Evolutionary conservation across 78 protist genomes (phyloP).

Genomic region (Mantamonas sphyraenae): DNA sequence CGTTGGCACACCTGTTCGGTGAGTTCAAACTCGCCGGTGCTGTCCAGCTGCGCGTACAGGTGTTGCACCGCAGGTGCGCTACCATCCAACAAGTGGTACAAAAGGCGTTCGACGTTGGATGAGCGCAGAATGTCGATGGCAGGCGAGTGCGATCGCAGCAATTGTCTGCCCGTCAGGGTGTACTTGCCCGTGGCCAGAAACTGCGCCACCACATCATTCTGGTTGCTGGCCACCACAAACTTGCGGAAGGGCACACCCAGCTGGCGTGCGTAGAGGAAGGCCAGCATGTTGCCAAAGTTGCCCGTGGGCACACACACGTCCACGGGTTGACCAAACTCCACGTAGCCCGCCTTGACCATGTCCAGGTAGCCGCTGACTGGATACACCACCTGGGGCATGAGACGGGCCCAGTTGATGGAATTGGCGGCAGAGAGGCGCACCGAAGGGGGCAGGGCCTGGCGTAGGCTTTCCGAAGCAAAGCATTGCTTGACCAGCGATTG

Average conservation of each 20-base stretch:
- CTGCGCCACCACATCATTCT: slow-evolving; percentile 30
- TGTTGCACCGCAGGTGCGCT: not conserved
- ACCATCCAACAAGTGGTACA: slow-evolving; percentile 10
- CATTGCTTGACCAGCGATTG: slow-evolving; percentile 10
- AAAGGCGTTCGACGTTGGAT: slow-evolving; percentile 22
- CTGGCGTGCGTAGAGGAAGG: slow-evolving; percentile 29
- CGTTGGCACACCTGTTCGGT: not conserved
- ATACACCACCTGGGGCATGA: slow-evolving; percentile 46
- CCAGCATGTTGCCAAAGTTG: slow-evolving; percentile 52
- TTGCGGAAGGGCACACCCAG: slow-evolving; percentile 39
- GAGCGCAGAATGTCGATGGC: slow-evolving; percentile 13
- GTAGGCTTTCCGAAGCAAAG: not conserved
- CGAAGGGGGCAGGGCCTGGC: too few species aligned
- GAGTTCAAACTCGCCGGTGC: not conserved
- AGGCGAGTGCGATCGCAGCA: slow-evolving; percentile 4
- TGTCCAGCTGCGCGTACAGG: slow-evolving; percentile 1
- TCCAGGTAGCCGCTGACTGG: slow-evolving; percentile 1
- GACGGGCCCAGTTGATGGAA: slow-evolving; percentile 50
- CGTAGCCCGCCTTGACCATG: slow-evolving; percentile 1
- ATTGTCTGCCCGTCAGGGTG: not conserved
- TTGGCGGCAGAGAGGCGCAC: slow-evolving; percentile 41
- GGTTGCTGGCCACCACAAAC: slow-evolving; percentile 36
- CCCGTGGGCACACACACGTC: slow-evolving; percentile 57
- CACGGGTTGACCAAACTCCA: slow-evolving; percentile 11
- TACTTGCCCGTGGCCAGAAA: slow-evolving; percentile 37